A percentile compares a stretch with the other conserved stretches of the same genome.
Evolutionary conservation across 2,329 filamentous ascomycete genomes (phyloP).

Genomic region (Knufia petricola): DNA sequence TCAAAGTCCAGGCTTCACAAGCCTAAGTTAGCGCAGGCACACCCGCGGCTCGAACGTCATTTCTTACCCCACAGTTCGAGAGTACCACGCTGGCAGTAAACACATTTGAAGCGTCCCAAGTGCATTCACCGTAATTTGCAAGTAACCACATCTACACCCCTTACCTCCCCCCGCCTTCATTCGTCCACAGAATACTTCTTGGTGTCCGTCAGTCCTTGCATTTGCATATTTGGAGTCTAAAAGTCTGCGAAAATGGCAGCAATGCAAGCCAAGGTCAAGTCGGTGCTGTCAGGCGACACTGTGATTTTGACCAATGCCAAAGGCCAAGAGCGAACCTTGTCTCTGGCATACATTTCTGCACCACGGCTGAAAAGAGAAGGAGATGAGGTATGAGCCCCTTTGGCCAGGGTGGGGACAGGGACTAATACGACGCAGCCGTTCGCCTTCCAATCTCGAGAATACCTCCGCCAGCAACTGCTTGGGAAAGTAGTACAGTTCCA

Average conservation of each 20-base stretch:
- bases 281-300: constrained; percentile 87
- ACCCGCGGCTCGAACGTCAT: neutral
- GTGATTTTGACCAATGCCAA: constrained; percentile 74
- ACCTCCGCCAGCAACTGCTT: constrained; percentile 70
- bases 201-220: neutral
- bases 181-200: neutral
- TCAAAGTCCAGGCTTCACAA: too few species aligned
- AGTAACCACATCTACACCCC: too few species aligned
- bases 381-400: constrained; percentile 56
- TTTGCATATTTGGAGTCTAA: neutral
- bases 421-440: constrained; percentile 46
- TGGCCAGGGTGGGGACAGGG: constrained; percentile 1
- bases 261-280: constrained; percentile 69
- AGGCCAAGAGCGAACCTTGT: constrained; percentile 72
- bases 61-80: neutral
- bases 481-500: constrained; percentile 81
- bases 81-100: too few species aligned
- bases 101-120: too few species aligned
- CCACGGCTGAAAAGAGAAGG: constrained; percentile 80
- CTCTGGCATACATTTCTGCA: constrained; percentile 83
- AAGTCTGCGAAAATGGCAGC: constrained; percentile 19
- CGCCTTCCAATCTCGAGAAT: constrained; percentile 91
- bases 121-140: too few species aligned
- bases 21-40: too few species aligned
- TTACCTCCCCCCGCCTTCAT: too few species aligned